phyloP scores from a whole-genome alignment of 139 green algal genomes.

The Pleodorina starrii region DNA sequence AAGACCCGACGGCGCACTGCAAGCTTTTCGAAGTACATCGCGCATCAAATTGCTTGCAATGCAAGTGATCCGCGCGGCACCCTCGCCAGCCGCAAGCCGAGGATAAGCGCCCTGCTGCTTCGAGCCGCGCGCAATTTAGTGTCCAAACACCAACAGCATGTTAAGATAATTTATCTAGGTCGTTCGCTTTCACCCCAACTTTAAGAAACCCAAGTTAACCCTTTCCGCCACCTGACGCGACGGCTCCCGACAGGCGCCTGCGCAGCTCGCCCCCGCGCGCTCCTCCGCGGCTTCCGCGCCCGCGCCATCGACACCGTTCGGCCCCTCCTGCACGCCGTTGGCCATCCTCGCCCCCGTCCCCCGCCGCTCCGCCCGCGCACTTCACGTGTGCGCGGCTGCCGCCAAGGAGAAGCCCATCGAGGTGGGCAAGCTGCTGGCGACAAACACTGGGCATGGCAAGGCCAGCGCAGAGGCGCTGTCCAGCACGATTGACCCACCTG shows the following conservation, averaged over 20 bases:
- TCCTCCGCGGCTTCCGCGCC: background rate
- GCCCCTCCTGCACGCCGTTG: background rate
- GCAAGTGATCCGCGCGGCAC: background rate
- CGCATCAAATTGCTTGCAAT: background rate
- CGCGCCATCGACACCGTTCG: background rate
- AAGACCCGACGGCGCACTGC: background rate
- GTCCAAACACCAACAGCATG: no score
- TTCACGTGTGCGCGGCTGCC: slow-evolving; percentile 20
- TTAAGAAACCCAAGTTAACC: no score
- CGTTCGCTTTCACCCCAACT: no score
- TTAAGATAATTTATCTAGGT: no score
- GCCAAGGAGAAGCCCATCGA: slow-evolving; percentile 17
- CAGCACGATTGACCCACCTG: no score
- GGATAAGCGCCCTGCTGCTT: slow-evolving; percentile 6
- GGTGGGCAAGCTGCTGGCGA: background rate
- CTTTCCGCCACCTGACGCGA: no score
- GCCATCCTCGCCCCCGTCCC: background rate
- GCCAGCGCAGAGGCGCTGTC: no score
- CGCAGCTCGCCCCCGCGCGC: background rate
- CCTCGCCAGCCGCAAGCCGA: background rate
- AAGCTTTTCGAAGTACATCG: background rate
- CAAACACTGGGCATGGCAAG: no score
- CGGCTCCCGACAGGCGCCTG: background rate
- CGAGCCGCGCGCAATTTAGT: no score
- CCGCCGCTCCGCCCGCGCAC: background rate